phyloP scores from a whole-genome alignment of 1,284 basidiomycete species.

The Ganoderma sp. region DNA sequence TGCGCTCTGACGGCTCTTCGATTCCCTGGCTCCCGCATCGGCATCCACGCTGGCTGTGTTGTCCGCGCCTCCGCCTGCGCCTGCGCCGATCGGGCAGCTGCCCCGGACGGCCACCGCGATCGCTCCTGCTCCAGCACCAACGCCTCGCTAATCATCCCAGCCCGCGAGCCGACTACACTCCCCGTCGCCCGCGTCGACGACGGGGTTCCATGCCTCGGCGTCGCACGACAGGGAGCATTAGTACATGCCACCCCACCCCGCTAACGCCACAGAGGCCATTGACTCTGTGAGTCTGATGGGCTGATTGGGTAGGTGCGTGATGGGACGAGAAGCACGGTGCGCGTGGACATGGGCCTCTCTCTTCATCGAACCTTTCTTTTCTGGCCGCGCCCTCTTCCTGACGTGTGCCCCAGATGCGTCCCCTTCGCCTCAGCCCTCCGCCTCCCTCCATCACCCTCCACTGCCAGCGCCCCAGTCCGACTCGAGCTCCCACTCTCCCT shows the following conservation, averaged over 20 bases:
- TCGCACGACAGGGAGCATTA: constrained; percentile 29
- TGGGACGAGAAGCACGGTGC: constrained; percentile 33
- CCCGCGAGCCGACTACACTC: background rate
- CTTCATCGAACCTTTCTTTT: constrained; percentile 25
- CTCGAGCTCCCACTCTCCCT: no score
- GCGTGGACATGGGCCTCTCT: constrained; percentile 31
- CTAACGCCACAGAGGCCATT: constrained; percentile 32
- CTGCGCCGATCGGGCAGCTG: background rate
- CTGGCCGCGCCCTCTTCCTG: constrained; percentile 27
- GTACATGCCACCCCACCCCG: constrained; percentile 25
- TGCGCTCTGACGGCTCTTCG: constrained; percentile 5
- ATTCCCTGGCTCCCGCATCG: constrained; percentile 8
- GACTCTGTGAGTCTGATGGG: constrained; percentile 33
- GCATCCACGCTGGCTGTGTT: background rate
- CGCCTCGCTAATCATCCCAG: constrained; percentile 26
- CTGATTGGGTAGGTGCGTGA: constrained; percentile 33
- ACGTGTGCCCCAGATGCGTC: constrained; percentile 28
- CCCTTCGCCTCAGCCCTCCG: constrained; percentile 26
- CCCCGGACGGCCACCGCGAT: constrained; percentile 20
- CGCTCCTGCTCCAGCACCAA: constrained; percentile 10
- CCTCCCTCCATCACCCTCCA: background rate
- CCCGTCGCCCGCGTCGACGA: background rate
- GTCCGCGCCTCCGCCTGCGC: background rate
- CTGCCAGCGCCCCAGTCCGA: background rate
- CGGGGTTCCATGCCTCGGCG: constrained; percentile 19